phyloP scores from a whole-genome alignment of 306 rosid species.

The Malus fusca region DNA sequence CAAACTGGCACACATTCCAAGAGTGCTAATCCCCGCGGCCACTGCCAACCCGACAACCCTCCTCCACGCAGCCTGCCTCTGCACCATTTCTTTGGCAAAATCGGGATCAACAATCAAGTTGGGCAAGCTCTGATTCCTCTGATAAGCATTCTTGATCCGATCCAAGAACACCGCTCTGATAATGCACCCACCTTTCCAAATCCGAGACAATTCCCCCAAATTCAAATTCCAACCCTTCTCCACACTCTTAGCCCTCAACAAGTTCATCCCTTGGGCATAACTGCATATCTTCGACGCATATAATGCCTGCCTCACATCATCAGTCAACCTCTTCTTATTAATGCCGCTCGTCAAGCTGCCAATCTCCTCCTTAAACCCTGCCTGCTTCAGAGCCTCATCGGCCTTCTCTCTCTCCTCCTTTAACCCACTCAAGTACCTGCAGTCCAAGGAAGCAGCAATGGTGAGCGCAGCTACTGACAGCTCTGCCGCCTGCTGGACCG shows the following conservation, averaged over 20 bases:
- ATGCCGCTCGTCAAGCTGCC: slow-evolving; percentile 37
- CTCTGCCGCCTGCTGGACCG: slow-evolving; percentile 95
- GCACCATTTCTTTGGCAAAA: slow-evolving; percentile 93
- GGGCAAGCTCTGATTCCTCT: slow-evolving; percentile 71
- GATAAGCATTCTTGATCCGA: slow-evolving; percentile 86
- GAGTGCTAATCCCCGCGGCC: slow-evolving; percentile 83
- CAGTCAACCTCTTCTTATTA: slow-evolving; percentile 75
- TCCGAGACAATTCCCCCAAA: slow-evolving; percentile 83
- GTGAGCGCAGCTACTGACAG: slow-evolving; percentile 83
- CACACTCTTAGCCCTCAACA: slow-evolving; percentile 78
- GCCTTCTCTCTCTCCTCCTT: slow-evolving; percentile 93
- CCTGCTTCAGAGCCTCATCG: slow-evolving; percentile 50
- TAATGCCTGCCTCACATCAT: slow-evolving; percentile 90
- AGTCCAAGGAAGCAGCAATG: slow-evolving; percentile 82
- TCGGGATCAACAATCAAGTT: slow-evolving; percentile 84
- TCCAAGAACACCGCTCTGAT: slow-evolving; percentile 90
- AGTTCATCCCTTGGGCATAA: slow-evolving; percentile 94
- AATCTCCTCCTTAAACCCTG: slow-evolving; percentile 59
- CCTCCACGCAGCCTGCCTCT: slow-evolving; percentile 90
- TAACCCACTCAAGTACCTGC: slow-evolving; percentile 75
- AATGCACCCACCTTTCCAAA: slow-evolving; percentile 97
- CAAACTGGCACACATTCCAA: slow-evolving; percentile 95
- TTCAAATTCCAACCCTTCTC: slow-evolving; percentile 87
- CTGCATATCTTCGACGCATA: slow-evolving; percentile 94
- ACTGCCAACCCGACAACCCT: slow-evolving; percentile 87